These are phyloP conservation scores for Scenedesmus sp. DNA, from an alignment of 163 green algal genomes.

Conservation along the genomic window DNA sequence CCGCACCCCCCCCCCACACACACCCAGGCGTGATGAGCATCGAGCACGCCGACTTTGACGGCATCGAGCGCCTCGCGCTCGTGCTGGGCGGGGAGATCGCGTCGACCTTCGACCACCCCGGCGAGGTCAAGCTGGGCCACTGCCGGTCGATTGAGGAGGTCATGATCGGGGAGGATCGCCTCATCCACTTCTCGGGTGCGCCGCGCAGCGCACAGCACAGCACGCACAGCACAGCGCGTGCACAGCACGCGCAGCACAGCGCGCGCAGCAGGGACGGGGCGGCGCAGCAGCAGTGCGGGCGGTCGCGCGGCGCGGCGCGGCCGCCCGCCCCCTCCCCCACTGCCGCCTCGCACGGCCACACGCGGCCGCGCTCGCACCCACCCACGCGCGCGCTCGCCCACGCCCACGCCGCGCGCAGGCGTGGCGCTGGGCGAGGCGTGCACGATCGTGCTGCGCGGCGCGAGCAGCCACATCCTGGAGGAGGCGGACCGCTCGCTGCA, in stretches of 20 bases:
- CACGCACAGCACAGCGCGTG: too few relatives aligned
- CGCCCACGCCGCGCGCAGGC: slow-evolving; percentile 45
- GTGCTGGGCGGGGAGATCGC: slow-evolving; percentile 98
- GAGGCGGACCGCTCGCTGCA: slow-evolving; percentile 97
- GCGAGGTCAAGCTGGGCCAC: slow-evolving; percentile 82
- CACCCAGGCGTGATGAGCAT: slow-evolving; percentile 78
- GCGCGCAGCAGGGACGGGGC: too few relatives aligned
- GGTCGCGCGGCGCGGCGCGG: too few relatives aligned
- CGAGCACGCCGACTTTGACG: slow-evolving; percentile 91
- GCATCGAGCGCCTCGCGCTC: slow-evolving; percentile 96
- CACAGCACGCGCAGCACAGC: too few relatives aligned
- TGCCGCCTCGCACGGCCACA: too few relatives aligned
- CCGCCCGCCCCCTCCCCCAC: too few relatives aligned
- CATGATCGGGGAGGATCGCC: slow-evolving; percentile 97
- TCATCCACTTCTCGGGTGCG: slow-evolving; percentile 95
- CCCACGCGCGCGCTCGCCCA: too few relatives aligned
- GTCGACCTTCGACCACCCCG: slow-evolving; percentile 94
- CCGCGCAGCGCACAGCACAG: too few relatives aligned
- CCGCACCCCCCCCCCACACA: too few relatives aligned
- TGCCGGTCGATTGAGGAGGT: slow-evolving; percentile 97
- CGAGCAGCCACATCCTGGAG: slow-evolving; percentile 94
- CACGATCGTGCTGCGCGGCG: slow-evolving; percentile 97
- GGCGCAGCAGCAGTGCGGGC: too few relatives aligned
- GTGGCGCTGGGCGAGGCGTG: slow-evolving; percentile 94
- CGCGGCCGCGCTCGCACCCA: too few relatives aligned